These are phyloP conservation scores for Hanseniaspora pseudoguilliermondii DNA, from an alignment of 805 yeast genomes.

Conservation along the genomic window DNA sequence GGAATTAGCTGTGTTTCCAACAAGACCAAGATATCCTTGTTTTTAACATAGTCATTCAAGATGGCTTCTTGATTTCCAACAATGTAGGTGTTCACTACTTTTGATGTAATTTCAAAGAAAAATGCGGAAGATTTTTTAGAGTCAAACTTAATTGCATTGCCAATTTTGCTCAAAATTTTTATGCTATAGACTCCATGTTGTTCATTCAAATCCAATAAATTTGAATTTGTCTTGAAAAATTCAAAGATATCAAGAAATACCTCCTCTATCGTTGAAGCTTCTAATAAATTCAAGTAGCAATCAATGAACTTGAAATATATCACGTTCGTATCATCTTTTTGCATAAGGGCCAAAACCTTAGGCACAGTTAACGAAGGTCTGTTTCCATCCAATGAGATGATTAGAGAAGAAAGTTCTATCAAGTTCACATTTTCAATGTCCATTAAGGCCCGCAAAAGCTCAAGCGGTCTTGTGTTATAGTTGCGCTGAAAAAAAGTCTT, in stretches of 20 bases:
- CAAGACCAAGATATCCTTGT: not conserved
- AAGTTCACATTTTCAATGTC: not conserved
- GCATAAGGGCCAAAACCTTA: slow-evolving; percentile 32
- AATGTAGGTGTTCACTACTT: not conserved
- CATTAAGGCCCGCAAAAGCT: not conserved
- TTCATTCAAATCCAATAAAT: slow-evolving; percentile 13
- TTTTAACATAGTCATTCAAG: not conserved
- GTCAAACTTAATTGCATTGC: not conserved
- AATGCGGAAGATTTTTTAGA: not conserved
- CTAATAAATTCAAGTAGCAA: slow-evolving; percentile 51
- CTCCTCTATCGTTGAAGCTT: slow-evolving; percentile 67
- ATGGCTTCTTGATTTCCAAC: not conserved
- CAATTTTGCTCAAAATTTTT: not conserved
- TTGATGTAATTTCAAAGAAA: not conserved
- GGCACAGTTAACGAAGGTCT: slow-evolving; percentile 66
- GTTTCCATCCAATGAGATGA: slow-evolving; percentile 77
- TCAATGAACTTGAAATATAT: slow-evolving; percentile 37
- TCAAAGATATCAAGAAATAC: slow-evolving; percentile 47
- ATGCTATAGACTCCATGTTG: not conserved
- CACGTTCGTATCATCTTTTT: not conserved
- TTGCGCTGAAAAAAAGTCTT: slow-evolving; percentile 52
- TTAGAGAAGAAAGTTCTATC: slow-evolving; percentile 25
- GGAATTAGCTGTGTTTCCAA: not conserved
- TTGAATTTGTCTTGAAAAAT: slow-evolving; percentile 48
- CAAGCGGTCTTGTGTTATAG: slow-evolving; percentile 24